Base-by-base conservation (phyloP, 2,329 filamentous ascomycete genomes). In the Colletotrichum sp. region DNA sequence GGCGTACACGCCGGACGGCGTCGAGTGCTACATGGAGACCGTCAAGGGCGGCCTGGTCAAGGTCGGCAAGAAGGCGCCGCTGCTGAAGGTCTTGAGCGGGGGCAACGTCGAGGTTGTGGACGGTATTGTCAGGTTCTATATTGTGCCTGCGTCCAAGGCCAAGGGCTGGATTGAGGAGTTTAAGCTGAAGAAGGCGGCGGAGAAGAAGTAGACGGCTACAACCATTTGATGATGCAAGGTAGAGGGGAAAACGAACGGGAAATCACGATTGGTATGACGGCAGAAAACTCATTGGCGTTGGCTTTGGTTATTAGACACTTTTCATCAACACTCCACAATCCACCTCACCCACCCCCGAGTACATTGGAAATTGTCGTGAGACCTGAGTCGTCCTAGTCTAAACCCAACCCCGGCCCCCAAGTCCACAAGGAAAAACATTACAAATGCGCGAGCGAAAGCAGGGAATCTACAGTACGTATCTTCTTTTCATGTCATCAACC, bases 11-110 rank as follows among this genome's bases (percentile, higher is more conserved):
- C 80, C 89, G 2, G 88, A 88, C 1, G 88, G 85, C 1, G 95
- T 98, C 6, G 96, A 98, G 79, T 97, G 95, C 81, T 99, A 95
- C 84, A 94, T 98, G 88, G 96, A 98, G 87, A 99, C 96, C 0
- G 85, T 86, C 6, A 87, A 89, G 0, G 96, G 96, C 0, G 96
- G 96, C 0, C 84, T 99, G 80, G 92, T 98, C 81, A 98, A 98
- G 87, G 93, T 96, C 26, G 96, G 97, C 64, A 96, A 95, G 90
- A 97, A 96, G 82, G 89, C 97, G 78, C 88, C 92, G 24, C 84
- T 99, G 79, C 85, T 95, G 67, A 95, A 95, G 87, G 90, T 96
- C 34, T 85, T 99, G 77, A 89, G 89, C 10, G 92, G 91, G 10
- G 95, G 95, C 8, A 96, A 94, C 81, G 92, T 98, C 8, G 96